These are phyloP conservation scores for Clonostachys rosea DNA, from an alignment of 2,329 filamentous ascomycete species.

Conservation along the genomic window DNA sequence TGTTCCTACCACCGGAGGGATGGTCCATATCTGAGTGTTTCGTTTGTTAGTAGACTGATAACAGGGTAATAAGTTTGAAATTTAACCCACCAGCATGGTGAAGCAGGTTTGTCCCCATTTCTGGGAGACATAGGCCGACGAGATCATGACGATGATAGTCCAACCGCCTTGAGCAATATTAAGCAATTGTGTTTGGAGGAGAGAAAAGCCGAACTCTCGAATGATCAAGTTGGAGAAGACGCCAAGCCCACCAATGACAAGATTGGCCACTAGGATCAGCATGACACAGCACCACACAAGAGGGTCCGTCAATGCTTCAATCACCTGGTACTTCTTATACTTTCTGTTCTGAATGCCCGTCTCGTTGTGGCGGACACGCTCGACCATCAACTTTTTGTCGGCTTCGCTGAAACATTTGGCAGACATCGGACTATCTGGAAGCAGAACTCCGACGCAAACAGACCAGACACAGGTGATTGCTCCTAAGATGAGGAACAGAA, in stretches of 20 bases:
- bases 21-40: too few species aligned
- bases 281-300: constrained; percentile 61
- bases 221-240: constrained; percentile 75
- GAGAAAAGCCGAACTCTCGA: constrained; percentile 63
- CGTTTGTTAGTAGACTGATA: too few species aligned
- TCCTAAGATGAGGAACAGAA: constrained; percentile 35
- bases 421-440: constrained; percentile 46
- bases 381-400: constrained; percentile 20
- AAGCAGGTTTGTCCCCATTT: constrained; percentile 3
- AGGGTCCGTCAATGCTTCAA: constrained; percentile 55
- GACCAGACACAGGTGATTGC: constrained; percentile 23
- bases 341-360: constrained; percentile 27
- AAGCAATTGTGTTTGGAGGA: constrained; percentile 23
- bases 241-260: constrained; percentile 69
- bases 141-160: constrained; percentile 26
- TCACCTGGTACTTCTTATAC: constrained; percentile 25
- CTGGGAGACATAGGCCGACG: not conserved
- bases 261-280: constrained; percentile 66
- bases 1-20: constrained; percentile 17
- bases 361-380: constrained; percentile 26
- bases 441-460: constrained; percentile 27
- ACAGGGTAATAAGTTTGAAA: too few species aligned
- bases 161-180: constrained; percentile 33
- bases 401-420: constrained; percentile 41
- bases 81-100: constrained; percentile 4